Conservation (phyloP, 83 land plant species). For the Thuja plicata region DNA sequence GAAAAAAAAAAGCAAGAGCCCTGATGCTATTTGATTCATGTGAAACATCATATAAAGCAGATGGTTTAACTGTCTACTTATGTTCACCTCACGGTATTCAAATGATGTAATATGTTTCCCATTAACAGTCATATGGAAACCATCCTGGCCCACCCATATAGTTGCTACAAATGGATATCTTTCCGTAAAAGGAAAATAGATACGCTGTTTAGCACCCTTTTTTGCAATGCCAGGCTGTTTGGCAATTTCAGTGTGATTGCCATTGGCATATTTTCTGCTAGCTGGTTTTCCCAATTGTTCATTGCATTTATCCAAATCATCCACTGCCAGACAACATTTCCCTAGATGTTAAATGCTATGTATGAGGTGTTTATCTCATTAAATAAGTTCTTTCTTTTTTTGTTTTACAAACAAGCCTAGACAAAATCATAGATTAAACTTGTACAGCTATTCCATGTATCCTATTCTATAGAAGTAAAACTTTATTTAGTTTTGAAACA, state of each 20-base stretch:
- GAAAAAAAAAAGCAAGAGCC: constrained; percentile 1
- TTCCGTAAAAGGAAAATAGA: constrained; percentile 69
- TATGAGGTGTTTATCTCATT: background rate
- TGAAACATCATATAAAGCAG: background rate
- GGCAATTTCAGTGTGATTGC: constrained; percentile 10
- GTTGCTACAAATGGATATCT: constrained; percentile 61
- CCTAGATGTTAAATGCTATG: background rate
- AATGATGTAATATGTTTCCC: constrained; percentile 91
- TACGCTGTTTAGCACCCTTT: constrained; percentile 21
- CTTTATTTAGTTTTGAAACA: background rate
- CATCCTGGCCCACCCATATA: constrained; percentile 73
- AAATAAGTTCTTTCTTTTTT: background rate
- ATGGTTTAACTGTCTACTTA: background rate
- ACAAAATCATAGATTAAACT: background rate
- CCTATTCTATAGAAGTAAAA: background rate
- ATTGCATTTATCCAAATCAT: constrained; percentile 59
- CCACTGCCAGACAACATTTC: constrained; percentile 29
- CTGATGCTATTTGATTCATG: background rate
- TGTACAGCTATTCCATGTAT: too few species aligned
- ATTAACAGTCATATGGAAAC: constrained; percentile 88
- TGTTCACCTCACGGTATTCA: constrained; percentile 69
- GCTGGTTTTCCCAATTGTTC: constrained; percentile 26
- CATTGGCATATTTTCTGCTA: constrained; percentile 18
- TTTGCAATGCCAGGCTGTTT: constrained; percentile 6
- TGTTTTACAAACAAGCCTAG: background rate